Conservation (phyloP, 1,284 basidiomycete species). For the Pulveroboletus sp. region DNA sequence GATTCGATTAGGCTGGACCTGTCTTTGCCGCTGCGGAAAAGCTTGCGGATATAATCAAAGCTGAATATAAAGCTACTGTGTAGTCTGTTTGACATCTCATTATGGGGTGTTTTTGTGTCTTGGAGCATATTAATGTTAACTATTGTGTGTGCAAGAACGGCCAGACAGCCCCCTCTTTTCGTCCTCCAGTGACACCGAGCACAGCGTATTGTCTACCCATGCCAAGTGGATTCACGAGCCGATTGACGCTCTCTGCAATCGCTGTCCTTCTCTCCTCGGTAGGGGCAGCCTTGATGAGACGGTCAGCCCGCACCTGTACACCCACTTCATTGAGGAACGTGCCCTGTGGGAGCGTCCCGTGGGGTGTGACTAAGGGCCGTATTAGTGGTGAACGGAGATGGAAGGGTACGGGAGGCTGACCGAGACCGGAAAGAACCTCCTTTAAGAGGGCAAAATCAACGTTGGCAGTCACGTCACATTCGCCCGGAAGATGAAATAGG, state of each 20-base stretch:
- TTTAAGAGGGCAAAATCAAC: slow-evolving; percentile 91
- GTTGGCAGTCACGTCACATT: slow-evolving; percentile 91
- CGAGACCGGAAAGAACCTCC: slow-evolving; percentile 67
- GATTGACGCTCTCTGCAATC: slow-evolving; percentile 46
- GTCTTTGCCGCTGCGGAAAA: slow-evolving; percentile 62
- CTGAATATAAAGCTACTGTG: slow-evolving; percentile 8
- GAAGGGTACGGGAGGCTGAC: slow-evolving; percentile 37
- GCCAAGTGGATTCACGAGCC: slow-evolving; percentile 57
- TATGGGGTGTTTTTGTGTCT: background rate
- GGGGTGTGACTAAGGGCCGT: slow-evolving; percentile 36
- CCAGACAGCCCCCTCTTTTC: slow-evolving; percentile 20
- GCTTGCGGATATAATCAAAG: slow-evolving; percentile 56
- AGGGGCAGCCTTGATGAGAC: slow-evolving; percentile 44
- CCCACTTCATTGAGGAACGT: slow-evolving; percentile 73
- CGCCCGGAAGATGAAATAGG: slow-evolving; percentile 81
- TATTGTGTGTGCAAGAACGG: slow-evolving; percentile 21
- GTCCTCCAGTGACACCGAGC: slow-evolving; percentile 44
- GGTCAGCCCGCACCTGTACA: slow-evolving; percentile 55
- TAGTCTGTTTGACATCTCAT: background rate
- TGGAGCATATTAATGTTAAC: background rate
- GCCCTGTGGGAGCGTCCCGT: slow-evolving; percentile 68
- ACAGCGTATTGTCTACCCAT: slow-evolving; percentile 70
- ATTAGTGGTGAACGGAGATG: slow-evolving; percentile 2
- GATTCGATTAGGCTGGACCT: slow-evolving; percentile 46
- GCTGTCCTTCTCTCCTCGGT: slow-evolving; percentile 46